Percentiles rank a stretch among this genome's conserved stretches.
These are phyloP conservation scores for Saccharomyces pastorianus DNA, from an alignment of 1,139 yeast genomes.

Conservation along the genomic window DNA sequence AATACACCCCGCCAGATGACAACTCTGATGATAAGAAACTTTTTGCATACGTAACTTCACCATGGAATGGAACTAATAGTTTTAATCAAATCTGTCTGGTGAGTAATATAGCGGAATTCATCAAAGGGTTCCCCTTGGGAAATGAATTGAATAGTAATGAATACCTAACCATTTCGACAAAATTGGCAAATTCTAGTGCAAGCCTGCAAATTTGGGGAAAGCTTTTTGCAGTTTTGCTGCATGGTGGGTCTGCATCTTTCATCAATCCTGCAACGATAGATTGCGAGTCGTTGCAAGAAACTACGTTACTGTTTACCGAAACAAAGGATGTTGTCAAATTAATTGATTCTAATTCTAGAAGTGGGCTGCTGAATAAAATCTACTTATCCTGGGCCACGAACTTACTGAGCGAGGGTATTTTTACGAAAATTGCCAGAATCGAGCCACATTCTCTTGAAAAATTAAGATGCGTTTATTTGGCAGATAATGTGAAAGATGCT, in stretches of 20 bases:
- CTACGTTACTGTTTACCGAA: conserved; percentile 20
- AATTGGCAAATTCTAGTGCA: conserved; percentile 10
- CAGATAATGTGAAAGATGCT: conserved; percentile 15
- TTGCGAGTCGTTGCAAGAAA: conserved; percentile 6
- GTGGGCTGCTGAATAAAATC: conserved; percentile 9
- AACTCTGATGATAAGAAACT: conserved; percentile 32
- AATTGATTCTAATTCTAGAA: conserved; percentile 1
- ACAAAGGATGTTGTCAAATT: conserved; percentile 7
- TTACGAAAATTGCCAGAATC: conserved; percentile 30
- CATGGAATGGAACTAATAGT: conserved; percentile 20
- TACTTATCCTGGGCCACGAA: conserved; percentile 30
- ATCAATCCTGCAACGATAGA: conserved; percentile 1
- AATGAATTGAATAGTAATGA: conserved; percentile 39
- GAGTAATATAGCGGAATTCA: conserved; percentile 53
- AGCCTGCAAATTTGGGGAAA: conserved; percentile 31
- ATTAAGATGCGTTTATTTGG: conserved; percentile 40
- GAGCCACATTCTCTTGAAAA: conserved; percentile 11
- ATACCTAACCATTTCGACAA: conserved; percentile 36
- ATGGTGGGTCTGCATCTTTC: conserved; percentile 32
- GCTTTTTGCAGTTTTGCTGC: conserved; percentile 29
- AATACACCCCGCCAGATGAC: conserved; percentile 32
- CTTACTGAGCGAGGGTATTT: conserved; percentile 36
- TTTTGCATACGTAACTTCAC: conserved; percentile 17
- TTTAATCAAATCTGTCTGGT: conserved; percentile 58
- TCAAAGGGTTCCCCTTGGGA: conserved; percentile 49